A percentile compares a stretch with the other conserved stretches of the same genome.
phyloP scores from a whole-genome alignment of 768 basidiomycete species.

The Tricholoma saponaceum region DNA sequence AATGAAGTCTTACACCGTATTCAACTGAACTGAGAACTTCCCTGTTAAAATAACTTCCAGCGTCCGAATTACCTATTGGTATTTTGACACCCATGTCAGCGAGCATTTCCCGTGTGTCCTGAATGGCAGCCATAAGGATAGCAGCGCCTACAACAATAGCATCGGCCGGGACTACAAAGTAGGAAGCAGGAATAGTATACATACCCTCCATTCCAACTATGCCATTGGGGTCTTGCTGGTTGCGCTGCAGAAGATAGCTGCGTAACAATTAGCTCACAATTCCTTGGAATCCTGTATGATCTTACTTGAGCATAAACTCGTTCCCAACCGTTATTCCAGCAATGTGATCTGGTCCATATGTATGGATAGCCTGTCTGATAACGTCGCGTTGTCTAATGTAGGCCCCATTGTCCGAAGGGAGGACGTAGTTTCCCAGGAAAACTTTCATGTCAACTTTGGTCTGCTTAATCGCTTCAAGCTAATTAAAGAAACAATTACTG shows the following conservation, averaged over 20 bases:
- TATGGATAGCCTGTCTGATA: conserved; percentile 64
- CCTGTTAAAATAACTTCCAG: conserved; percentile 79
- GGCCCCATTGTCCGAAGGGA: conserved; percentile 53
- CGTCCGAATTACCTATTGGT: conserved; percentile 79
- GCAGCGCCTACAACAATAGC: conserved; percentile 40
- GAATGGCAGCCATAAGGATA: conserved; percentile 59
- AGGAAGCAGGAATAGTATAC: background rate
- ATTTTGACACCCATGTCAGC: conserved; percentile 53
- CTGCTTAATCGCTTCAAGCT: conserved; percentile 84
- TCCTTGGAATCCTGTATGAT: background rate
- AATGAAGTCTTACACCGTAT: conserved; percentile 53
- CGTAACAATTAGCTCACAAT: background rate
- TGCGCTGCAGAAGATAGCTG: conserved; percentile 71
- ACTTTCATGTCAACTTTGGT: conserved; percentile 85
- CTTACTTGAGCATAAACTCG: conserved; percentile 79
- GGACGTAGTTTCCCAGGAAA: conserved; percentile 68
- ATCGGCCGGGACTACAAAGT: conserved; percentile 1
- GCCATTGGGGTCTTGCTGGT: conserved; percentile 54
- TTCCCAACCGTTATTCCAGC: conserved; percentile 88
- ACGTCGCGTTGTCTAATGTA: conserved; percentile 68
- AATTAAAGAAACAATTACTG: conserved; percentile 1
- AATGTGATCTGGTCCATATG: conserved; percentile 74
- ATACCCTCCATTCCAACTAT: conserved; percentile 43
- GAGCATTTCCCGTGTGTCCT: conserved; percentile 57
- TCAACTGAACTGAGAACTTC: conserved; percentile 57